Conservation (phyloP, 345 rosid genomes). For the Sisymbrium irio region DNA sequence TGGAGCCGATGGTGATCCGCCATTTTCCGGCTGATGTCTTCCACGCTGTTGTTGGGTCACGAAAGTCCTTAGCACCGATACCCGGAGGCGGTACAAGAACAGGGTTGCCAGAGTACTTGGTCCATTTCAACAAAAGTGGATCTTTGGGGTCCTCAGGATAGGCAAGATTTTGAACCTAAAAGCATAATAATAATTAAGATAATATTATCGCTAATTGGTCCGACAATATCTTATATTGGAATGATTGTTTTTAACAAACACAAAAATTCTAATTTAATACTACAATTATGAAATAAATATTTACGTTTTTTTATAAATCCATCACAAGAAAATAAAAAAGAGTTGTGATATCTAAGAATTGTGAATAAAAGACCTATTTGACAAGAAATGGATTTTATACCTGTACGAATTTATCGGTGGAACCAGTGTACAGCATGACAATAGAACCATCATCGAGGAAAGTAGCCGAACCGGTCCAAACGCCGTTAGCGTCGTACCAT, state of each 20-base stretch:
- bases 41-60: conserved; percentile 99
- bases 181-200: background rate
- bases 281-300: background rate
- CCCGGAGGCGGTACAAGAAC: conserved; percentile 75
- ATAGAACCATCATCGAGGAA: conserved; percentile 73
- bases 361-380: background rate
- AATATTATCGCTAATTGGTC: background rate
- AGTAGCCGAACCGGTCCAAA: conserved; percentile 95
- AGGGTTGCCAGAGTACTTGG: conserved; percentile 67
- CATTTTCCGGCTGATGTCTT: conserved; percentile 69
- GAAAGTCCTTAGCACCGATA: conserved; percentile 60
- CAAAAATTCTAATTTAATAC: background rate
- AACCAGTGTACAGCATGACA: conserved; percentile 86
- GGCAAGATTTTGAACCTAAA: conserved; percentile 77
- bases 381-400: background rate
- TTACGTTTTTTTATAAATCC: background rate
- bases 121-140: conserved; percentile 73
- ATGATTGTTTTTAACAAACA: background rate
- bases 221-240: background rate
- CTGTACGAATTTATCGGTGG: conserved; percentile 63
- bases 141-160: conserved; percentile 73
- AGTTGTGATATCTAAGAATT: background rate
- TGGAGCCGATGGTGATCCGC: conserved; percentile 77
- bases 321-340: background rate
- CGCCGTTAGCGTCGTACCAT: conserved; percentile 80